phyloP scores from a whole-genome alignment of 208 protist genomes.

The Crithidia thermophila region DNA sequence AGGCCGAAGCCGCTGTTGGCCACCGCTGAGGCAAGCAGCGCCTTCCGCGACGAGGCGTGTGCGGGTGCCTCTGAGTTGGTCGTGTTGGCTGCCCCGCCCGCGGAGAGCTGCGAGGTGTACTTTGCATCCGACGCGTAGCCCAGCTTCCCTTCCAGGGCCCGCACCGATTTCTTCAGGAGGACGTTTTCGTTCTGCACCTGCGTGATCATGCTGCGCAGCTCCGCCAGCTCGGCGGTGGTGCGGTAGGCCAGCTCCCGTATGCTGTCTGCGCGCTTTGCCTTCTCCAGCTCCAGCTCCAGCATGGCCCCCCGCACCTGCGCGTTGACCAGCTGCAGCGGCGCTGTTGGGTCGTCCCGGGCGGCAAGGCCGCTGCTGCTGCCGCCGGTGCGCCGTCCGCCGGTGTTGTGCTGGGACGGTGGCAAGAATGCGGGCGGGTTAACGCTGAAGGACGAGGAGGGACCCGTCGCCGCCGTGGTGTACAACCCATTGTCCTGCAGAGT shows the following conservation, averaged over 20 bases:
- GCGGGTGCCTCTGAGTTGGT: constrained; percentile 6
- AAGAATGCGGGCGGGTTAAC: not conserved
- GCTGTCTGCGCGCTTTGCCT: constrained; percentile 55
- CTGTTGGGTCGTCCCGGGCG: not conserved
- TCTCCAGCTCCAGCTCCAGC: constrained; percentile 77
- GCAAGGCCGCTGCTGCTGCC: not conserved
- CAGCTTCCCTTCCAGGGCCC: constrained; percentile 49
- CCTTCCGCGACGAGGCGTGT: not conserved
- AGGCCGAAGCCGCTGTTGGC: constrained; percentile 22
- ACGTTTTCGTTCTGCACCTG: constrained; percentile 70
- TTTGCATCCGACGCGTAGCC: constrained; percentile 12
- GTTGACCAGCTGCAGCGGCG: constrained; percentile 40
- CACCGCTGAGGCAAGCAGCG: not conserved
- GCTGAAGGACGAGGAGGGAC: not conserved
- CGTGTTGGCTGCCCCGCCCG: not conserved
- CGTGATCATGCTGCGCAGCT: constrained; percentile 53
- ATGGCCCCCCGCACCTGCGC: constrained; percentile 57
- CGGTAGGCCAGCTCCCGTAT: constrained; percentile 54
- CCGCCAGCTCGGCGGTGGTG: constrained; percentile 43
- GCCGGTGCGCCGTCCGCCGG: not conserved
- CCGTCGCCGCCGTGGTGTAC: not conserved
- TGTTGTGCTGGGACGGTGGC: not conserved
- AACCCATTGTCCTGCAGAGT: not conserved
- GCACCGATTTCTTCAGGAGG: constrained; percentile 52
- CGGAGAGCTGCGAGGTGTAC: not conserved